Conservation (phyloP, 176 grass and related monocot genomes). For the Ampelocalamus luodianensis region DNA sequence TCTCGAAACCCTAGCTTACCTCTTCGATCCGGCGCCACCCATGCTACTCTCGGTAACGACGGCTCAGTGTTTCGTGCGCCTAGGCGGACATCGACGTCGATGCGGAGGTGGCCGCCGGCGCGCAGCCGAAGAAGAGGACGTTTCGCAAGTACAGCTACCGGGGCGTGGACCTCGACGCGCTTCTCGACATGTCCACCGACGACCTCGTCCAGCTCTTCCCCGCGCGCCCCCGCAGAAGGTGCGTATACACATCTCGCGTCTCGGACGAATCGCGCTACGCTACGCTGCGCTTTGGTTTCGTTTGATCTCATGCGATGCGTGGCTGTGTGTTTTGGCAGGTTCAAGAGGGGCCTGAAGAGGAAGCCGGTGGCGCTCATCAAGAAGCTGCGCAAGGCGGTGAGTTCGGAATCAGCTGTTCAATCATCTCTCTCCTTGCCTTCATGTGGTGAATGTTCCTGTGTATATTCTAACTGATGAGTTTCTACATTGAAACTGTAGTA, state of each 20-base stretch:
- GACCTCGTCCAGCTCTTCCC: slow-evolving; percentile 97
- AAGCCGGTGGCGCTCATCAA: slow-evolving; percentile 97
- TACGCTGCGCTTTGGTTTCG: neutral
- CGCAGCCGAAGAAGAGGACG: slow-evolving; percentile 90
- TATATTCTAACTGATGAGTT: neutral
- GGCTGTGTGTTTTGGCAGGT: slow-evolving; percentile 44
- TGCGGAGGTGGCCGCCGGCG: slow-evolving; percentile 61
- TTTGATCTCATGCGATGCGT: neutral
- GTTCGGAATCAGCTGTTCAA: neutral
- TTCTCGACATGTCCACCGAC: slow-evolving; percentile 94
- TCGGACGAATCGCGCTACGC: neutral
- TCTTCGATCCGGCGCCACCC: neutral
- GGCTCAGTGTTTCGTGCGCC: neutral
- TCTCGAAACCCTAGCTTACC: neutral
- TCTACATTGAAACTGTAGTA: neutral
- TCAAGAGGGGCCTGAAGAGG: slow-evolving; percentile 90
- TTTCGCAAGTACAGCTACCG: slow-evolving; percentile 96
- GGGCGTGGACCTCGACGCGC: slow-evolving; percentile 87
- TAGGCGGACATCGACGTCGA: slow-evolving; percentile 81
- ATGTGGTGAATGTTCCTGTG: neutral
- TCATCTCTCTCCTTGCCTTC: neutral
- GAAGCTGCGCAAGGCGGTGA: slow-evolving; percentile 94
- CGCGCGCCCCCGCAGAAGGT: slow-evolving; percentile 88
- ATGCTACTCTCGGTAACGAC: neutral
- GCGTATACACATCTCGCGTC: neutral